Conservation (phyloP, 768 basidiomycete genomes). For the Lactifluus hygrophoroides region DNA sequence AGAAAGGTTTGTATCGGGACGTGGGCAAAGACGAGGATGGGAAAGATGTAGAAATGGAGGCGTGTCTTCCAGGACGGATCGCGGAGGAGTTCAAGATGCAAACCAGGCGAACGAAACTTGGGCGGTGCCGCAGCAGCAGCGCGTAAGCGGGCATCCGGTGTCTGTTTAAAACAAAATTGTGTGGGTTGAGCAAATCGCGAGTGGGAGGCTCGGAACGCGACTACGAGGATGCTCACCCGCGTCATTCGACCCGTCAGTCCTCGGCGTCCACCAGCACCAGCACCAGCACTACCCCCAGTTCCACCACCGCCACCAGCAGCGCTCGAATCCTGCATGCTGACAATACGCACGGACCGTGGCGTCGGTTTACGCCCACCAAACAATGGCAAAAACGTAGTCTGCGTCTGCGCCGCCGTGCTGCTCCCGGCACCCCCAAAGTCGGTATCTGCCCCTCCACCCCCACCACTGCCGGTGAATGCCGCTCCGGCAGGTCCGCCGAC, state of each 20-base stretch:
- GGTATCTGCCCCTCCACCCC: too few species aligned
- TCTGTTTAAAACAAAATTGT: conserved; percentile 39
- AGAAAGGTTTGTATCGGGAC: conserved; percentile 74
- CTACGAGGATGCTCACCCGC: conserved; percentile 30
- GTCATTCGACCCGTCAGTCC: conserved; percentile 43
- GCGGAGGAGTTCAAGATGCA: conserved; percentile 61
- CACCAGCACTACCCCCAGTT: background rate
- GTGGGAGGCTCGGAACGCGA: conserved; percentile 26
- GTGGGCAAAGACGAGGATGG: conserved; percentile 63
- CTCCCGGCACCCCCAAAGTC: too few species aligned
- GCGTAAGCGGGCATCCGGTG: conserved; percentile 24
- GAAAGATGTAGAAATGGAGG: conserved; percentile 61
- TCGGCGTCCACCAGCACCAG: conserved; percentile 23
- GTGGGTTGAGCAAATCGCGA: conserved; percentile 52
- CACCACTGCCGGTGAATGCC: too few species aligned
- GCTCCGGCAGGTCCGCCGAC: background rate
- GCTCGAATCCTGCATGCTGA: conserved; percentile 47
- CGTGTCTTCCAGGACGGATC: conserved; percentile 47
- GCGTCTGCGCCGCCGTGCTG: background rate
- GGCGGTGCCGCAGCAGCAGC: conserved; percentile 32
- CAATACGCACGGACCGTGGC: conserved; percentile 74
- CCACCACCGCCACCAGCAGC: background rate
- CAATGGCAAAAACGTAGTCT: conserved; percentile 26
- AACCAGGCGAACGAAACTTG: conserved; percentile 56
- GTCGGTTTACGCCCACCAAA: conserved; percentile 67